These are phyloP conservation scores for Raddia distichophylla DNA, from an alignment of 176 grass and related monocot genomes.

Conservation along the genomic window DNA sequence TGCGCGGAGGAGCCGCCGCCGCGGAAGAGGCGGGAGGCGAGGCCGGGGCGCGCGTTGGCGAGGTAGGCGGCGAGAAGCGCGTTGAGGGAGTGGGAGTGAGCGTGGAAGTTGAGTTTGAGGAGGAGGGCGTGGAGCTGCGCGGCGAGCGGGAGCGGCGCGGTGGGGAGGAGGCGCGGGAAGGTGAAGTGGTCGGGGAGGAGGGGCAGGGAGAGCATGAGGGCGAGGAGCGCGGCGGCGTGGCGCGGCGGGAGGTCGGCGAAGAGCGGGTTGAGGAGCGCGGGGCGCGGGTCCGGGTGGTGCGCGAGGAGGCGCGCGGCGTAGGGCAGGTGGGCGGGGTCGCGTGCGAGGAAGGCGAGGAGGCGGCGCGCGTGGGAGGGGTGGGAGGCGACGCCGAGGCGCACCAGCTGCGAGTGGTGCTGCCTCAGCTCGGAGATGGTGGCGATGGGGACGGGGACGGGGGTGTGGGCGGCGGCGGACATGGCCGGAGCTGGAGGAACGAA, in stretches of 20 bases:
- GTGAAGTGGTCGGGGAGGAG: not conserved
- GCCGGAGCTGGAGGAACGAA: too few species aligned
- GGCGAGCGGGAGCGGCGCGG: not conserved
- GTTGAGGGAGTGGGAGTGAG: not conserved
- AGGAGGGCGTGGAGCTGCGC: not conserved
- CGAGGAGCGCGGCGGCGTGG: not conserved
- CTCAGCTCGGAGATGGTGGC: too few species aligned
- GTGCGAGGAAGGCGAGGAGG: too few species aligned
- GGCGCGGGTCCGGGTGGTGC: not conserved
- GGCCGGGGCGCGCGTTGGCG: not conserved
- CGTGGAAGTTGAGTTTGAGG: not conserved
- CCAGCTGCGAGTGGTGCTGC: too few species aligned
- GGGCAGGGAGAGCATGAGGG: not conserved
- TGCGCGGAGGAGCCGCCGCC: not conserved
- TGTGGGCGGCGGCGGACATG: too few species aligned
- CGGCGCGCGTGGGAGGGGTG: too few species aligned
- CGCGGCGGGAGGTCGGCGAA: not conserved
- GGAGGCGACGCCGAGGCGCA: too few species aligned
- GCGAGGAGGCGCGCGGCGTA: too few species aligned
- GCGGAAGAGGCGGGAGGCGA: not conserved
- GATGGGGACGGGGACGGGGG: too few species aligned
- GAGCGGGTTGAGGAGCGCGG: not conserved
- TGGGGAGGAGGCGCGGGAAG: not conserved
- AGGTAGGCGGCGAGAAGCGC: not conserved
- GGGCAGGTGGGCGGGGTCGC: too few species aligned